Evolutionary conservation across 345 rosid species (phyloP).

Genomic region (Eutrema yunnanense): DNA sequence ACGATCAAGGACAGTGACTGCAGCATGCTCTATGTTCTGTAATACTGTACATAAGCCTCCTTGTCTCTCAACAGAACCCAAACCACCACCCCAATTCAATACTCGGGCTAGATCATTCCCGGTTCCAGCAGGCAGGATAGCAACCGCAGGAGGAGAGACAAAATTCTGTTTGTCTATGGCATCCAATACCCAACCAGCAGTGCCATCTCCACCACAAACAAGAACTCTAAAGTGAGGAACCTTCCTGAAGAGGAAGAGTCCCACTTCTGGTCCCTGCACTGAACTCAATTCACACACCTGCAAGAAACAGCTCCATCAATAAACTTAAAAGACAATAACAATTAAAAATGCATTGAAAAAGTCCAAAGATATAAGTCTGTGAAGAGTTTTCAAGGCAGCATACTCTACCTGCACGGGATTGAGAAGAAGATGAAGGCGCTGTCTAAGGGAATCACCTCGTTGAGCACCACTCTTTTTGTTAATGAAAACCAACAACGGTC

Average conservation of each 20-base stretch:
- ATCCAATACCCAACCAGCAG: constrained; percentile 86
- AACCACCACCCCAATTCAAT: constrained; percentile 83
- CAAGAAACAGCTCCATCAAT: constrained; percentile 21
- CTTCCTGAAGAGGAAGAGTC: constrained; percentile 73
- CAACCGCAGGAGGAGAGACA: constrained; percentile 93
- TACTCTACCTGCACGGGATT: constrained; percentile 79
- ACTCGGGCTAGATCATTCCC: constrained; percentile 95
- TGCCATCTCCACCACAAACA: constrained; percentile 94
- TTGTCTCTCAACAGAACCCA: constrained; percentile 75
- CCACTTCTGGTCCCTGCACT: constrained; percentile 73
- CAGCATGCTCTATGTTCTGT: constrained; percentile 72
- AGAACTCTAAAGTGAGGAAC: constrained; percentile 91
- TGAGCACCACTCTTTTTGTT: constrained; percentile 93
- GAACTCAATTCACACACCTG: constrained; percentile 86
- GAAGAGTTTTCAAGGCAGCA: neutral
- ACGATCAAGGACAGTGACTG: constrained; percentile 84
- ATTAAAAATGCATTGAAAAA: neutral
- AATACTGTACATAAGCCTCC: constrained; percentile 77
- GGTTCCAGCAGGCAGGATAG: constrained; percentile 93
- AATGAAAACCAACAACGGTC: constrained; percentile 82
- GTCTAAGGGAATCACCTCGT: constrained; percentile 64
- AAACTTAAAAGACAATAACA: neutral
- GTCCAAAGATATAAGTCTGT: neutral
- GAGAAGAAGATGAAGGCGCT: constrained; percentile 70
- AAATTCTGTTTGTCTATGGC: constrained; percentile 81